Conservation (phyloP, 2,329 filamentous ascomycete species). For the Coniosporium uncinatum region DNA sequence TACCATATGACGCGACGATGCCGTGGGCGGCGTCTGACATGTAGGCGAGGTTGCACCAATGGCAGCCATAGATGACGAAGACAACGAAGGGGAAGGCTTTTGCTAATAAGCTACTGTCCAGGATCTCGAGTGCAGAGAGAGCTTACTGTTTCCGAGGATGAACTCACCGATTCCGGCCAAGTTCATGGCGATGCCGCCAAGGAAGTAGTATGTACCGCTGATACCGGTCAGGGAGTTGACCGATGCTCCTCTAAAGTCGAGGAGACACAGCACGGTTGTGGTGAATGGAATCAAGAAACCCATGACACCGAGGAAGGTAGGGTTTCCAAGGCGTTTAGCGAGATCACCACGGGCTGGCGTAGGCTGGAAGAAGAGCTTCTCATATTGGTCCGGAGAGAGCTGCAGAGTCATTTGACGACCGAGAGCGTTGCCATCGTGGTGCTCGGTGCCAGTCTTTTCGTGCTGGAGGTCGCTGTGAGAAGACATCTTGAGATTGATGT, state of each 20-base stretch:
- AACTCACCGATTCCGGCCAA: conserved; percentile 18
- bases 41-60: conserved; percentile 17
- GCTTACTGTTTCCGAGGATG: conserved; percentile 17
- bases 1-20: conserved; percentile 6
- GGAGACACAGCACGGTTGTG: conserved; percentile 16
- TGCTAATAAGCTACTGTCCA: too few relatives aligned
- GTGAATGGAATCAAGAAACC: conserved; percentile 18
- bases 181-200: conserved; percentile 15
- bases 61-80: conserved; percentile 18
- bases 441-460: too few relatives aligned
- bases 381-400: too few relatives aligned
- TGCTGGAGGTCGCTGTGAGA: too few relatives aligned
- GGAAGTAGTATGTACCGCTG: conserved; percentile 17
- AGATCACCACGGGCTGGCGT: not conserved
- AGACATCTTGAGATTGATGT: too few relatives aligned
- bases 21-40: conserved; percentile 14
- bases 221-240: conserved; percentile 11
- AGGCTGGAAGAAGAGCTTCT: too few relatives aligned
- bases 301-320: conserved; percentile 13
- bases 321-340: not conserved
- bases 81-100: conserved; percentile 17
- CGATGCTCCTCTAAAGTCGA: conserved; percentile 10
- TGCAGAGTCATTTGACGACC: too few relatives aligned
- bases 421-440: too few relatives aligned
- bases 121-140: too few relatives aligned